Base-by-base conservation (phyloP, 2,329 filamentous ascomycete species). In the Penicillium sp. region DNA sequence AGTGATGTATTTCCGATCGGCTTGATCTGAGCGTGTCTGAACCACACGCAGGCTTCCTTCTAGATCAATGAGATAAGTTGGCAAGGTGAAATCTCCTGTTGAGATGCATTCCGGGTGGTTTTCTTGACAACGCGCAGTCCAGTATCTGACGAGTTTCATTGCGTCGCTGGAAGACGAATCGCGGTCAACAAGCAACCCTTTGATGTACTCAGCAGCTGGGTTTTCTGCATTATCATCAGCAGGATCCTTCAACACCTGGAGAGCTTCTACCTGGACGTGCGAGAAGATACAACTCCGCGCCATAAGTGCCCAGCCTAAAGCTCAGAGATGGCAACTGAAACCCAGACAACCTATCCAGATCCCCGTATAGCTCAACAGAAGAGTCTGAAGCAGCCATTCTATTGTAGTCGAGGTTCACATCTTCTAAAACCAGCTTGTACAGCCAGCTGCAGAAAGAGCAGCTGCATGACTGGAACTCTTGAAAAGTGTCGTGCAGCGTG, bases 391-490 rank as follows among this genome's bases (percentile, higher is more conserved):
- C 40, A 4, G 51, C 51, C 6, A 38, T 14, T 20, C 33, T 24
- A 16, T 38, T 11, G 16, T 12, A n/a, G 16, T 38, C 33, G 33
- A 38, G 33, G 5, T 38, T 38, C 5, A 38, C 33, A n/a, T 38
- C 33, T n/a, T 38, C 33, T 14, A 38, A 4, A 38, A 38, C 5
- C 16, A 38, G 5, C 26, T 12, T 47, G 43, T 54, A 54, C 26
- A 54, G 30, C 52, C 52, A 54, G 43, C 21, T 26, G 16, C 52
- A 54, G 14, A 54, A 54, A 20, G 42, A n/a, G 21, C 52, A 54
- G 33, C 45, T 21, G 7, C 52, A 54, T 20, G 43, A 26, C 24
- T 54, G 42, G 21, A 54, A 54, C 21, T 47, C 52, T 38, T 40
- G 20, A 20, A 54, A 47, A 16, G 28, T 54, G 14, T 54, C 52